A percentile compares a stretch with the other conserved stretches of the same genome.
phyloP scores from a whole-genome alignment of 1,284 basidiomycete genomes.

The Puccinia hordei region DNA sequence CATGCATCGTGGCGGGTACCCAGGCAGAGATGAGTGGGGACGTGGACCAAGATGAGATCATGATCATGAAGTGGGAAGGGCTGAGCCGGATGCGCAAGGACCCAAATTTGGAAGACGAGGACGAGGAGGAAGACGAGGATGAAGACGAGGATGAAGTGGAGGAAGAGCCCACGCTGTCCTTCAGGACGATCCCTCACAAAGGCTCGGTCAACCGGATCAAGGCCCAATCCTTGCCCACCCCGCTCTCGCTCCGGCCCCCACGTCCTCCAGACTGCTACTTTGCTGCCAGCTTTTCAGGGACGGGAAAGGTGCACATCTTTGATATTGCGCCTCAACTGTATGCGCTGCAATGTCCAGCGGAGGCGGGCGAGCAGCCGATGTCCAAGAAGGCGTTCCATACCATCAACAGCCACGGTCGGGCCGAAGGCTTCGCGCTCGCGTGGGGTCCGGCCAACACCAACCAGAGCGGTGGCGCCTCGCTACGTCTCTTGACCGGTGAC shows the following conservation, averaged over 20 bases:
- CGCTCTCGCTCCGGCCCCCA: slow-evolving; percentile 60
- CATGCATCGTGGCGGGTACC: slow-evolving; percentile 60
- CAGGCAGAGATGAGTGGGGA: slow-evolving; percentile 57
- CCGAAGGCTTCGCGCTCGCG: slow-evolving; percentile 98
- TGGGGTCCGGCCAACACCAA: slow-evolving; percentile 72
- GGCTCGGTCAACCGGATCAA: slow-evolving; percentile 93
- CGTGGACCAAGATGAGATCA: slow-evolving; percentile 48
- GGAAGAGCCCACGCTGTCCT: slow-evolving; percentile 93
- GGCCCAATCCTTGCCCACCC: slow-evolving; percentile 67
- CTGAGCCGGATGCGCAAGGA: slow-evolving; percentile 24
- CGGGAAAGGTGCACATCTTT: slow-evolving; percentile 95
- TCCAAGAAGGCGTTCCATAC: slow-evolving; percentile 65
- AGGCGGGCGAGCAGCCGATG: slow-evolving; percentile 61
- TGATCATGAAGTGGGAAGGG: slow-evolving; percentile 44
- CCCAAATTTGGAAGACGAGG: slow-evolving; percentile 55
- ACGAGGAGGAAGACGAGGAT: slow-evolving; percentile 62
- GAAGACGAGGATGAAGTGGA: slow-evolving; percentile 74
- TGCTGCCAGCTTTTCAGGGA: slow-evolving; percentile 90
- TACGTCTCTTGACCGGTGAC: slow-evolving; percentile 58
- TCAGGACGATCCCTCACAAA: slow-evolving; percentile 81
- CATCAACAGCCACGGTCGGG: slow-evolving; percentile 59
- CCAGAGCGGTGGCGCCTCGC: slow-evolving; percentile 48
- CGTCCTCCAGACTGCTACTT: slow-evolving; percentile 80
- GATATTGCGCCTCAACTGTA: slow-evolving; percentile 91
- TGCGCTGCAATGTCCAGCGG: slow-evolving; percentile 78